Percentiles rank a stretch among this genome's conserved stretches.
These are phyloP conservation scores for Tetrastigma voinierianum DNA, from an alignment of 164 flowering plant species.

Conservation along the genomic window DNA sequence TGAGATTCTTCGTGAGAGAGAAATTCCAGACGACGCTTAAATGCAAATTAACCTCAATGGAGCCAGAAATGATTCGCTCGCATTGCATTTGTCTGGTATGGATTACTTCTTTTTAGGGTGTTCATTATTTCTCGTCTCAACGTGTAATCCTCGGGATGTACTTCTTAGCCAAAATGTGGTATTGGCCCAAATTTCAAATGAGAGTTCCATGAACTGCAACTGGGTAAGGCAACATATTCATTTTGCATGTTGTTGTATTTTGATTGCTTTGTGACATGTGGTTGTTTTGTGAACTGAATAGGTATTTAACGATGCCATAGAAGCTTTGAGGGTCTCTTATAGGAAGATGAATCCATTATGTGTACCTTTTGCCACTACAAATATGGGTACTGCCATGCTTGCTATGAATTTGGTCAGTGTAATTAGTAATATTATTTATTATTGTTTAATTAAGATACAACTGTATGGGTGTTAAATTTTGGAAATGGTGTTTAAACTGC, in stretches of 20 bases:
- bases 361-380: constrained; percentile 98
- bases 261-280: not conserved
- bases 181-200: not conserved
- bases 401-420: constrained; percentile 92
- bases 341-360: constrained; percentile 97
- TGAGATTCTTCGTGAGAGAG: too few relatives aligned
- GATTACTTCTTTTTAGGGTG: too few relatives aligned
- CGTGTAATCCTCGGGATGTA: not conserved
- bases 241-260: not conserved
- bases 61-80: too few relatives aligned
- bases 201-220: not conserved
- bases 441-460: not conserved
- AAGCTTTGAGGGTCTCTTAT: constrained; percentile 84
- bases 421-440: not conserved
- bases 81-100: too few relatives aligned
- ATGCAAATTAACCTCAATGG: too few relatives aligned
- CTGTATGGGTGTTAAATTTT: not conserved
- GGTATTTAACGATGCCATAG: constrained; percentile 91
- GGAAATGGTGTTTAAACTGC: not conserved
- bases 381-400: constrained; percentile 98
- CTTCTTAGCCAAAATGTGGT: not conserved
- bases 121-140: too few relatives aligned
- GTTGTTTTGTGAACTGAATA: constrained; percentile 25
- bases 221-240: not conserved
- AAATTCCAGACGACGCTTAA: too few relatives aligned